Evolutionary conservation across 768 basidiomycete species (phyloP), one percentile per base, ranked within the genome.

Genomic region (Aureoboletus auriporus): DNA sequence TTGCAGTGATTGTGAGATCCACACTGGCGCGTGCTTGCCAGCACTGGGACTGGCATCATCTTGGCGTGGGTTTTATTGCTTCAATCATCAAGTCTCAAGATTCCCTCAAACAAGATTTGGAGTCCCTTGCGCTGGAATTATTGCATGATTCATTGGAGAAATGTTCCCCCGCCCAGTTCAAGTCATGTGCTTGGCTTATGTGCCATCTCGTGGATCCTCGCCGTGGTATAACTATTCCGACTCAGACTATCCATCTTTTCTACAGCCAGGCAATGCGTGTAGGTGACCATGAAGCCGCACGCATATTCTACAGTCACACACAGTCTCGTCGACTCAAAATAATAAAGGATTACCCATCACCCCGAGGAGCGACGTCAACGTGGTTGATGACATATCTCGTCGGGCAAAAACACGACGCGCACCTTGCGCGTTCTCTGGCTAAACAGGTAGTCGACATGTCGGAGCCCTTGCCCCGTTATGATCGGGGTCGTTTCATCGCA

Each of bases 351-450:
- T 83, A 82, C 50, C 78, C 80, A 6, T 61, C 75, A 16, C 86
- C 86, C 5, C 67, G 66, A 35, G 75, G 73, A 27, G 38, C 52
- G 8, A 58, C 75, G 2, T 54, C 83, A 42, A 59, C 71, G 14
- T 84, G 78, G 78, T 61, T 86, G n/a, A 71, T 86, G 69, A 50
- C 65, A 4, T 60, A 75, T 60, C 67, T 84, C 13, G 59, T 67
- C 2, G 49, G 50, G 33, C 60, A 56, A 34, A 71, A 72, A 39
- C 64, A 65, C 20, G 70, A 74, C 49, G 62, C 70, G 5, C 71
- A 80, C 52, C 69, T 79, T 6, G 71, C 75, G 28, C 75, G 81
- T 39, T 60, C 59, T 26, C 68, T 88, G 26, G 77, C 75, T 6
- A 61, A 65, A 20, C 77, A 85, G 45, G 71, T 79, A 4, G 71